Conservation (phyloP, 176 grass and related monocot species). For the Pharus latifolius region DNA sequence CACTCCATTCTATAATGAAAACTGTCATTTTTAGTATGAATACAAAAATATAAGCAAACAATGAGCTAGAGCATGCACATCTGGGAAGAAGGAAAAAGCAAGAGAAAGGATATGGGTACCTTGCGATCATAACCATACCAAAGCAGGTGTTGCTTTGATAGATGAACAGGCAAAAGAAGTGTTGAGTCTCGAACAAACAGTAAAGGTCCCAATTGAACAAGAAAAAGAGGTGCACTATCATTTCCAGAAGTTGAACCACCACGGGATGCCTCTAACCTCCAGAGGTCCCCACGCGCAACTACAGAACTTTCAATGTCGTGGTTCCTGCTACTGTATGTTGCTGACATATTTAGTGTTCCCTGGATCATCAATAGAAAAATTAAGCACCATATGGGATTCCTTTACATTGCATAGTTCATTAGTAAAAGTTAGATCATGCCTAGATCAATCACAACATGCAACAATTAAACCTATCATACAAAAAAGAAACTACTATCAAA, state of each 20-base stretch:
- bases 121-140: slow-evolving; percentile 99
- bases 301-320: slow-evolving; percentile 76
- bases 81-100: neutral
- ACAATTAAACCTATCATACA: too few species aligned
- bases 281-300: slow-evolving; percentile 79
- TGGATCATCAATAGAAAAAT: slow-evolving; percentile 28
- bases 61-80: neutral
- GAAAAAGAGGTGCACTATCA: slow-evolving; percentile 75
- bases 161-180: slow-evolving; percentile 88
- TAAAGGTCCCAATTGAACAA: slow-evolving; percentile 85
- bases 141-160: slow-evolving; percentile 90
- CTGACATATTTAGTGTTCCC: slow-evolving; percentile 78
- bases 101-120: slow-evolving; percentile 37
- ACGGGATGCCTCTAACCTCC: slow-evolving; percentile 88
- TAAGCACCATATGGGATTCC: neutral
- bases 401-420: too few species aligned
- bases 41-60: neutral
- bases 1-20: slow-evolving; percentile 55
- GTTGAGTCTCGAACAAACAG: slow-evolving; percentile 92
- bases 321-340: slow-evolving; percentile 63
- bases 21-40: neutral
- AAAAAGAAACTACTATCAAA: too few species aligned
- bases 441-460: neutral
- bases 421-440: too few species aligned
- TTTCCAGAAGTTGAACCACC: slow-evolving; percentile 54